Base-by-base conservation (phyloP, 2,329 filamentous ascomycete genomes). In the Diaporthe sp. region DNA sequence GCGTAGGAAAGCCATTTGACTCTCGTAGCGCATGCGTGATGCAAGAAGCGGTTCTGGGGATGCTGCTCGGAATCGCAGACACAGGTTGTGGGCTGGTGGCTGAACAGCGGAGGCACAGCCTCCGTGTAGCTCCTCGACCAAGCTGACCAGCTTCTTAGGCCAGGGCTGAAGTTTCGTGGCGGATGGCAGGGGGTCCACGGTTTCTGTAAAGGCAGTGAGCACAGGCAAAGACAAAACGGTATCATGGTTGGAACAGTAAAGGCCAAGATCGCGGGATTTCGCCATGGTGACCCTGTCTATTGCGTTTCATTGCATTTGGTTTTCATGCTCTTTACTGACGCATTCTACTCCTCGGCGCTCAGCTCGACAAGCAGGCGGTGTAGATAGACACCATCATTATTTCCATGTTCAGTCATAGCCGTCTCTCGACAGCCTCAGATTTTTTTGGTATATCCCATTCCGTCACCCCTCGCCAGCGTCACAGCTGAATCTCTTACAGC, bases 401-500 rank as follows among this genome's bases (percentile, higher is more conserved):
- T 69, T 44, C 71, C 71, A 65, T 73, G 58, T 55, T 73, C 71
- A 73, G 58, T 73, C 65, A 42, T 69, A 55, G 65, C 65, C 49
- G 4, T 65, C 58, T 57, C 19, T 37, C 58, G 49, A 53, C 71
- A 57, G 61, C 58, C 37, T 73, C 71, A 73, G n/a, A 65, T 53
- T 31, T 68, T 49, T 39, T 68, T 68, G 13, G 17, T 39, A 68
- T 28, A 53, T 57, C 9, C 70, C 61, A 42, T 37, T 25, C 58
- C 51, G 46, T 8, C 17, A 37, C 55, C 28, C 15, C 3, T 34
- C 25, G 25, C 58, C 58, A 37, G 58, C 57, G 59, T 17, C 25
- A 69, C 67, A 78, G 74, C 73, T 72, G 76, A 37, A 22, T 37
- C 17, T 10, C 80, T 92, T 95, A 98, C 88, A 96, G 89, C 91